Percentiles rank a stretch among this genome's conserved stretches.
Conservation (phyloP, 2,329 filamentous ascomycete genomes). For the Neurospora sp. region DNA sequence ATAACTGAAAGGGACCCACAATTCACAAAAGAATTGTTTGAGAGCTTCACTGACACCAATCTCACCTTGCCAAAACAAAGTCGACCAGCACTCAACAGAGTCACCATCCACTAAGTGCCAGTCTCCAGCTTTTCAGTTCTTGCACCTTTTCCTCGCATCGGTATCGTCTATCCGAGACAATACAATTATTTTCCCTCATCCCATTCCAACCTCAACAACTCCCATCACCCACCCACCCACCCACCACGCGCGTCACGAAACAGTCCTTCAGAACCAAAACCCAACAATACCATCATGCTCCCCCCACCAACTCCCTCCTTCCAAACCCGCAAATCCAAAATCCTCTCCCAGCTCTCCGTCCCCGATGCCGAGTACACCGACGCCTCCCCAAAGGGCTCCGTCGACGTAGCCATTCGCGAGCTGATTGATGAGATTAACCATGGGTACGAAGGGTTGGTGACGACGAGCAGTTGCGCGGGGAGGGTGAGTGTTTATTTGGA, state of each 20-base stretch:
- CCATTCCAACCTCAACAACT: background rate
- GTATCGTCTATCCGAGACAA: too few species aligned
- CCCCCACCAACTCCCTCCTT: background rate
- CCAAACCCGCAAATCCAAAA: conserved; percentile 53
- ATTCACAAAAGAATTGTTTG: background rate
- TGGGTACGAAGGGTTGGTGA: conserved; percentile 61
- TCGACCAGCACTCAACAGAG: background rate
- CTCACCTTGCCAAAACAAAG: background rate
- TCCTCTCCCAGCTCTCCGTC: conserved; percentile 58
- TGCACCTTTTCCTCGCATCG: too few species aligned
- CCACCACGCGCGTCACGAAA: background rate
- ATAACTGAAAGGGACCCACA: background rate
- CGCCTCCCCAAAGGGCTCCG: conserved; percentile 76
- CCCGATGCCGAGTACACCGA: conserved; percentile 68
- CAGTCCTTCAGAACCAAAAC: background rate
- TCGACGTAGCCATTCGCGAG: conserved; percentile 68
- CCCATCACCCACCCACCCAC: background rate
- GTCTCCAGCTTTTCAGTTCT: background rate
- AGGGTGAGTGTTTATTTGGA: conserved; percentile 82
- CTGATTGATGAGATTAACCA: conserved; percentile 71
- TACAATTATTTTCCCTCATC: too few species aligned
- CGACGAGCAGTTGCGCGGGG: conserved; percentile 88
- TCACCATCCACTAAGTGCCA: background rate
- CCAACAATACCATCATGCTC: background rate
- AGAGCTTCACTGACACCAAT: background rate